phyloP scores from a whole-genome alignment of 352 stramenopile species.

The Thraustotheca clavata region DNA sequence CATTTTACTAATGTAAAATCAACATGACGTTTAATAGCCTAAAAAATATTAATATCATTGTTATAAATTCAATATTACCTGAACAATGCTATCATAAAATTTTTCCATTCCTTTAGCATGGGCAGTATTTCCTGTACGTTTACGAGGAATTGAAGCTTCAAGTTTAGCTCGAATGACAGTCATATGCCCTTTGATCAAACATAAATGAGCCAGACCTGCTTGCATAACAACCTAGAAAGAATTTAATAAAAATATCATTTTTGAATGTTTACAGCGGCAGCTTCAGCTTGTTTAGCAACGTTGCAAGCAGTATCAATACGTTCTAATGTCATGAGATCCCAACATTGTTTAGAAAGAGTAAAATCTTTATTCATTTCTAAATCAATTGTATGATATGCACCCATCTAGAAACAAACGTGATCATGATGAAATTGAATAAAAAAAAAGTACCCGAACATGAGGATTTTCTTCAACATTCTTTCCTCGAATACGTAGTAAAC shows the following conservation, averaged over 20 bases:
- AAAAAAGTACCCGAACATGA: constrained; percentile 82
- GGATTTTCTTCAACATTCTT: constrained; percentile 92
- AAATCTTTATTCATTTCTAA: constrained; percentile 96
- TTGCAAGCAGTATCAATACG: constrained; percentile 93
- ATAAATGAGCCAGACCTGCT: constrained; percentile 92
- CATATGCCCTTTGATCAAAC: constrained; percentile 95
- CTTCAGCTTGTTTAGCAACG: constrained; percentile 90
- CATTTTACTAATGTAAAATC: constrained; percentile 97
- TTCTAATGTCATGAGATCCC: constrained; percentile 97
- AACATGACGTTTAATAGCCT: constrained; percentile 92
- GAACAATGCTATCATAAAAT: constrained; percentile 96
- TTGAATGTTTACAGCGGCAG: constrained; percentile 60
- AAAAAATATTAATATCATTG: constrained; percentile 12
- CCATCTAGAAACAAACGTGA: constrained; percentile 52
- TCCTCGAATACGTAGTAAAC: constrained; percentile 91
- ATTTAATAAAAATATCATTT: not conserved
- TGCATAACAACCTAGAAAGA: constrained; percentile 87
- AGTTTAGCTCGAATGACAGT: constrained; percentile 93
- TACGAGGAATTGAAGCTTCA: constrained; percentile 96
- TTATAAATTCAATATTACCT: constrained; percentile 26
- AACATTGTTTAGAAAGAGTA: constrained; percentile 93
- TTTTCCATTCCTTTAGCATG: constrained; percentile 92
- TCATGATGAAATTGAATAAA: not conserved
- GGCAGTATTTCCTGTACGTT: constrained; percentile 89
- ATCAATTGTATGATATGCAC: constrained; percentile 96